Evolutionary conservation across 1,139 yeast genomes (phyloP).

Genomic region (Candida glucosophila): DNA sequence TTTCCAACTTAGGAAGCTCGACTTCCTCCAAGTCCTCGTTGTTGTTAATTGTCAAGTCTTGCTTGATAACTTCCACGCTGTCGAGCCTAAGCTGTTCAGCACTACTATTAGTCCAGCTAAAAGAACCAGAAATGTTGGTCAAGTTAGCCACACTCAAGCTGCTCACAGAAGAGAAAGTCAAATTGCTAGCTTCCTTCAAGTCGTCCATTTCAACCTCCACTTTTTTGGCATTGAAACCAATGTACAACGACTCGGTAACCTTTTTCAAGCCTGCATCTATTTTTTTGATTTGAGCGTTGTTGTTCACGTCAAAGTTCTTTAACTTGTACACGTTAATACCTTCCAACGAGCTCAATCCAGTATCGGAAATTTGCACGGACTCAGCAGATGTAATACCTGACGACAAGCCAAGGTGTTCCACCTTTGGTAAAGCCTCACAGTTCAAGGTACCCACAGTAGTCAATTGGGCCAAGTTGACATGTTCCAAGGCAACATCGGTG

Average conservation of each 20-base stretch:
- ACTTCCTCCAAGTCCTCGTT: constrained; percentile 66
- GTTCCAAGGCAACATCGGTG: constrained; percentile 57
- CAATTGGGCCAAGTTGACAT: constrained; percentile 71
- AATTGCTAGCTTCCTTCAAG: constrained; percentile 76
- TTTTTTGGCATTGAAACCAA: constrained; percentile 77
- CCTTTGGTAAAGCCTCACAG: constrained; percentile 81
- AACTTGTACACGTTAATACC: constrained; percentile 76
- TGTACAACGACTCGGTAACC: constrained; percentile 66
- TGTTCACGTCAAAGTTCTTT: constrained; percentile 77
- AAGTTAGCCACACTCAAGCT: constrained; percentile 65
- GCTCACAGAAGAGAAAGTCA: constrained; percentile 71
- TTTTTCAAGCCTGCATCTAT: constrained; percentile 66
- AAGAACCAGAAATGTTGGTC: constrained; percentile 65
- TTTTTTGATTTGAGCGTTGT: constrained; percentile 58
- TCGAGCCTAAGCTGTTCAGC: constrained; percentile 51
- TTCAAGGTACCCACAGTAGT: constrained; percentile 71
- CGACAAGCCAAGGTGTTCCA: constrained; percentile 60
- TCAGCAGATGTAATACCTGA: constrained; percentile 70
- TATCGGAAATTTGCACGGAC: constrained; percentile 73
- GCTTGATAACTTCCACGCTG: constrained; percentile 58
- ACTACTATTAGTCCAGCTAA: constrained; percentile 64
- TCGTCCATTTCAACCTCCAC: constrained; percentile 61
- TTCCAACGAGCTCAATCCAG: constrained; percentile 66
- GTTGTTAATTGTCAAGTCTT: constrained; percentile 66
- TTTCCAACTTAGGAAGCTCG: constrained; percentile 60